Percentiles rank a stretch among this genome's conserved stretches.
Evolutionary conservation across 2,329 filamentous ascomycete species (phyloP).

Genomic region (Calycina herbarum): DNA sequence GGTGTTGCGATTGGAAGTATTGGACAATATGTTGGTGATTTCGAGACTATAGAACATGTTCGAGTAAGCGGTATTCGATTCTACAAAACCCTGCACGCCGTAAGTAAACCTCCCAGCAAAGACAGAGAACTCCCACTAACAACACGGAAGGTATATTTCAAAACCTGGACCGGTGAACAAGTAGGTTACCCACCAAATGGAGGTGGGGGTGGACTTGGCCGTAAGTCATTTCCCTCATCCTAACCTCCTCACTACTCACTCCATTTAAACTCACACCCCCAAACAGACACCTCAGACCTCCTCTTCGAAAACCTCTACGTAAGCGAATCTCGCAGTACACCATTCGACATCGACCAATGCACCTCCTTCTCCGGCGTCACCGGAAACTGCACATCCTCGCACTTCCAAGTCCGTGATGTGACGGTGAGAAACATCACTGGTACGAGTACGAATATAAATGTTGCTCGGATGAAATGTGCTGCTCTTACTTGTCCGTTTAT

Average conservation of each 20-base stretch:
- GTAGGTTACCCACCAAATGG: constrained; percentile 57
- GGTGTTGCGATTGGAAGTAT: constrained; percentile 59
- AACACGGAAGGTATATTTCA: constrained; percentile 45
- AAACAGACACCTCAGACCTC: constrained; percentile 55
- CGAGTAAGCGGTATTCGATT: constrained; percentile 48
- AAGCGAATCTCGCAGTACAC: constrained; percentile 31
- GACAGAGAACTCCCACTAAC: neutral
- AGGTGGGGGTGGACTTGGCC: constrained; percentile 55
- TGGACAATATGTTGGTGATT: constrained; percentile 51
- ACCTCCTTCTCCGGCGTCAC: constrained; percentile 40
- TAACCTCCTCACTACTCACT: neutral
- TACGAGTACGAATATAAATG: constrained; percentile 21
- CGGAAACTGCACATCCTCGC: constrained; percentile 42
- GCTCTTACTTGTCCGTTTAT: constrained; percentile 21
- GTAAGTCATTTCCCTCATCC: constrained; percentile 13
- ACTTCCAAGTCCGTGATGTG: constrained; percentile 42
- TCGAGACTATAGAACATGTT: constrained; percentile 52
- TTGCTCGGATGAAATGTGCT: constrained; percentile 39
- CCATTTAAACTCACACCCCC: neutral
- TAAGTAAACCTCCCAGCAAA: constrained; percentile 16
- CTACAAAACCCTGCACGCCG: constrained; percentile 47
- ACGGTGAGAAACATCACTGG: constrained; percentile 27
- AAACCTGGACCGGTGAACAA: constrained; percentile 57
- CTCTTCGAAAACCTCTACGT: constrained; percentile 24
- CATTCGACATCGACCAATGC: constrained; percentile 43